phyloP scores from a whole-genome alignment of 2,329 filamentous ascomycete genomes.

The Chalaropsis thielavioides region DNA sequence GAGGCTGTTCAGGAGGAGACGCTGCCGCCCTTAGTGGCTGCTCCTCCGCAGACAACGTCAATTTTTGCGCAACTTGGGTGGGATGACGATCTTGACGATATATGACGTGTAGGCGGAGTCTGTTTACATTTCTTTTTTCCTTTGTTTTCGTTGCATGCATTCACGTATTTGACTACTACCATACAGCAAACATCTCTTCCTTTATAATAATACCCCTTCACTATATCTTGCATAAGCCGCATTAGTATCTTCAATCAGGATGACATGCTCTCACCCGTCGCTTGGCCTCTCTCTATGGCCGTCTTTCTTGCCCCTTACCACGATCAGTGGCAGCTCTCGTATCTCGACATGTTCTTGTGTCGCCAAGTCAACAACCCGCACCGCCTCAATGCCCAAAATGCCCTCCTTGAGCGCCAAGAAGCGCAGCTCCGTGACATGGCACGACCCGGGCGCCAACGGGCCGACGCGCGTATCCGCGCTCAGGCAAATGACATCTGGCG shows the following conservation, averaged over 20 bases:
- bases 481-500: conserved; percentile 56
- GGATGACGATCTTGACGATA: conserved; percentile 41
- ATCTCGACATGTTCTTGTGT: conserved; percentile 68
- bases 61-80: conserved; percentile 44
- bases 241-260: neutral
- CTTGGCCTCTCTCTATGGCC: neutral
- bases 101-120: conserved; percentile 21
- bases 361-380: conserved; percentile 57
- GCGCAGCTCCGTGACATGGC: conserved; percentile 57
- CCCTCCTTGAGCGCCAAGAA: conserved; percentile 56
- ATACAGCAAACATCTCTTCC: neutral
- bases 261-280: neutral
- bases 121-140: neutral
- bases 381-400: conserved; percentile 54
- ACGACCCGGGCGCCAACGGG: conserved; percentile 55
- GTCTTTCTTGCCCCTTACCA: conserved; percentile 31
- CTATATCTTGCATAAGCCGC: neutral
- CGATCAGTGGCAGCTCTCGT: conserved; percentile 54
- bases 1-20: neutral
- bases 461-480: conserved; percentile 62
- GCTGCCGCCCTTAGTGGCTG: neutral
- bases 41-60: conserved; percentile 22
- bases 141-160: conserved; percentile 5
- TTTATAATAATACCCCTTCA: conserved; percentile 5
- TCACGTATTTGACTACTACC: neutral